A percentile compares a stretch with the other conserved stretches of the same genome.
Conservation (phyloP, 257 asterid genomes). For the Coffea eugenioides region DNA sequence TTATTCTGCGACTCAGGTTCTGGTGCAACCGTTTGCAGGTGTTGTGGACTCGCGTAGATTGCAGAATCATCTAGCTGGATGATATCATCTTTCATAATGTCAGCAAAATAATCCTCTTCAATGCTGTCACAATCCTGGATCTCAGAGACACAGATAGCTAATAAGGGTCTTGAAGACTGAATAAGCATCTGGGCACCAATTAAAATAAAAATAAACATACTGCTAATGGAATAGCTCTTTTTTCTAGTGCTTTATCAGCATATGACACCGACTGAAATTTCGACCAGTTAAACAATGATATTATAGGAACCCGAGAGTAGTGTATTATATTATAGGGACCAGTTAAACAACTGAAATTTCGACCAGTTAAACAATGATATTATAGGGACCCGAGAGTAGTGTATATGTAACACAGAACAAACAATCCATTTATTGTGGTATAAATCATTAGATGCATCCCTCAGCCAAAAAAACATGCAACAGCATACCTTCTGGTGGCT, state of each 20-base stretch:
- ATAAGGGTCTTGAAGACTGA: no score
- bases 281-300: no score
- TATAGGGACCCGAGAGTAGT: not conserved
- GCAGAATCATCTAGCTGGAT: slow-evolving; percentile 61
- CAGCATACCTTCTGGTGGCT: slow-evolving; percentile 38
- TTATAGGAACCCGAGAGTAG: no score
- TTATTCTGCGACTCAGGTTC: slow-evolving; percentile 16
- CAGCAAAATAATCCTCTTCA: slow-evolving; percentile 85
- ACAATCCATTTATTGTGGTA: not conserved
- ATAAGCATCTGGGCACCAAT: no score
- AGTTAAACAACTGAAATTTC: no score
- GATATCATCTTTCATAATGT: slow-evolving; percentile 83
- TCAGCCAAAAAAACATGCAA: not conserved
- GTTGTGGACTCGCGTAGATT: not conserved
- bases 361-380: no score
- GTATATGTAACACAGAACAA: not conserved
- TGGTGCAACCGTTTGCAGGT: slow-evolving; percentile 7
- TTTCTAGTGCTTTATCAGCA: not conserved
- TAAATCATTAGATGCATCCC: not conserved
- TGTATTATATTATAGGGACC: no score
- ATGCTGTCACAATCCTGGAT: slow-evolving; percentile 35
- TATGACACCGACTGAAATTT: not conserved
- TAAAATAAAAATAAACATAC: not conserved
- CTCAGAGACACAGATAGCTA: no score
- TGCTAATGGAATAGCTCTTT: no score